Conservation (phyloP, 1,139 yeast species). For the Pichia sp. region DNA sequence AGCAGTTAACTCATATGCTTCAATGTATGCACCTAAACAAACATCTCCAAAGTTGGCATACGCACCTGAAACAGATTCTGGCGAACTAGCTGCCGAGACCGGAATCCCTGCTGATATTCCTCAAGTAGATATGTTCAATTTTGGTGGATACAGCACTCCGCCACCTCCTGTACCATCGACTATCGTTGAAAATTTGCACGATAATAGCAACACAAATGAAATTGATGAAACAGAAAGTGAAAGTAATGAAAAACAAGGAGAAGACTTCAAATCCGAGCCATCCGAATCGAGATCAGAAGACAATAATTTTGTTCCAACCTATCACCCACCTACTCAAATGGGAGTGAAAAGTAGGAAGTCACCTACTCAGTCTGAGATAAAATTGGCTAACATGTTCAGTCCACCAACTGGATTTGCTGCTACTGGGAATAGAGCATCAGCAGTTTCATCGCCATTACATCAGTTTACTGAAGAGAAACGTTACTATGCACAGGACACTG, state of each 20-base stretch:
- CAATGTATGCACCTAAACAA: conserved; percentile 15
- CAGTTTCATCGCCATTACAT: conserved; percentile 23
- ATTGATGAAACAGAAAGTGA: neutral
- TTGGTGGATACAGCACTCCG: conserved; percentile 18
- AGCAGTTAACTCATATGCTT: conserved; percentile 18
- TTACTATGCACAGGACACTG: conserved; percentile 31
- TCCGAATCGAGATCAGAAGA: neutral
- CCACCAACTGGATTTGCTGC: conserved; percentile 20
- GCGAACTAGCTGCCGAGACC: neutral
- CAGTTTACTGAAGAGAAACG: conserved; percentile 26
- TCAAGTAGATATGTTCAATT: conserved; percentile 18
- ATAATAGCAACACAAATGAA: too few relatives aligned
- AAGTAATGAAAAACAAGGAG: neutral
- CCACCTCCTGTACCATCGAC: conserved; percentile 4
- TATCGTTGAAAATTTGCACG: too few relatives aligned
- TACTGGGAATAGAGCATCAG: neutral
- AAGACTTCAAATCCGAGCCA: neutral
- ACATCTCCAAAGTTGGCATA: neutral
- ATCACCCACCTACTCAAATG: conserved; percentile 21
- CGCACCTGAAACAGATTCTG: neutral
- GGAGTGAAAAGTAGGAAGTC: conserved; percentile 8
- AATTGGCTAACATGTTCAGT: conserved; percentile 20
- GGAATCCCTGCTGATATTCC: conserved; percentile 6
- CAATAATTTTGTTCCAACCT: conserved; percentile 9
- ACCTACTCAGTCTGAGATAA: neutral